These are phyloP conservation scores for Russula dissimulans DNA, from an alignment of 768 basidiomycete genomes.

Conservation along the genomic window DNA sequence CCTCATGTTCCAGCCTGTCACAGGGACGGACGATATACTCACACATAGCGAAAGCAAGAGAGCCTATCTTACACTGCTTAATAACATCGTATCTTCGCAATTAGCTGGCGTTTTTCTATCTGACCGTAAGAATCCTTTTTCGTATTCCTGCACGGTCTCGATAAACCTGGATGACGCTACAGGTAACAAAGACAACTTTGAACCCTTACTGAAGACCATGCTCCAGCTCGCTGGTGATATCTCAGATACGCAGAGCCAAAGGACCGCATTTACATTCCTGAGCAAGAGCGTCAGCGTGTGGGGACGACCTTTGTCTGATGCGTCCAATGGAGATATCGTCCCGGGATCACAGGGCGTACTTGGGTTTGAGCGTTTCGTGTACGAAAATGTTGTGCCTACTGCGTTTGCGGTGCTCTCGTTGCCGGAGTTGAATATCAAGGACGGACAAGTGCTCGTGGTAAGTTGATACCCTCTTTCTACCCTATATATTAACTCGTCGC, in stretches of 20 bases:
- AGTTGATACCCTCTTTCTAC: slow-evolving; percentile 25
- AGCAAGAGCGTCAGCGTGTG: slow-evolving; percentile 56
- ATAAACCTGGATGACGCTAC: slow-evolving; percentile 25
- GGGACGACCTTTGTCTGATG: slow-evolving; percentile 43
- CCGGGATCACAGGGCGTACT: slow-evolving; percentile 42
- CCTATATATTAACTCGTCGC: not conserved
- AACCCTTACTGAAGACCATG: slow-evolving; percentile 68
- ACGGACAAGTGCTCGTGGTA: slow-evolving; percentile 79
- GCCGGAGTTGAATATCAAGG: slow-evolving; percentile 78
- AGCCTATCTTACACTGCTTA: slow-evolving; percentile 78
- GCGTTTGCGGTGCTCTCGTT: slow-evolving; percentile 75
- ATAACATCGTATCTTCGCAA: slow-evolving; percentile 70
- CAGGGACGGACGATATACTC: slow-evolving; percentile 80
- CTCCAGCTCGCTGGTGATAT: slow-evolving; percentile 63
- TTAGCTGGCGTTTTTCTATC: slow-evolving; percentile 82
- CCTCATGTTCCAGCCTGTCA: slow-evolving; percentile 69
- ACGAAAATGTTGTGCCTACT: slow-evolving; percentile 73
- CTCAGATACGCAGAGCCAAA: slow-evolving; percentile 68
- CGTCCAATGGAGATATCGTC: slow-evolving; percentile 19
- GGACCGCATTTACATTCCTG: slow-evolving; percentile 73
- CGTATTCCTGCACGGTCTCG: not conserved
- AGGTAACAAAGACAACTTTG: slow-evolving; percentile 62
- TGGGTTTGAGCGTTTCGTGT: slow-evolving; percentile 88
- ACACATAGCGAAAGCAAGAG: slow-evolving; percentile 76
- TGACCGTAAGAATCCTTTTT: slow-evolving; percentile 49